A percentile compares a stretch with the other conserved stretches of the same genome.
Evolutionary conservation across 768 basidiomycete species (phyloP).

Genomic region (Termitomyces sp.): DNA sequence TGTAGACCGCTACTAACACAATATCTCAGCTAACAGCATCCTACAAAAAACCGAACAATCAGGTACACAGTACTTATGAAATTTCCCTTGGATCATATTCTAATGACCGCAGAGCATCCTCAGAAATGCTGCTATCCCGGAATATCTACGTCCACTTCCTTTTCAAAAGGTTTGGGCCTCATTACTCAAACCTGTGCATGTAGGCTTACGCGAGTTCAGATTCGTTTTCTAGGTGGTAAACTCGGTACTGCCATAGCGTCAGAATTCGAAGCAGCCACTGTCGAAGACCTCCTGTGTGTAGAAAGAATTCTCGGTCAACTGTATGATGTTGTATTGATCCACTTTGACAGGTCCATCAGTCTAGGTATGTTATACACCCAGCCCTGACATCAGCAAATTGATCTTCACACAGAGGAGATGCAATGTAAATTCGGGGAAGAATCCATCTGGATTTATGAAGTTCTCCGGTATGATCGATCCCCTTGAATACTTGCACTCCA

Average conservation of each 20-base stretch:
- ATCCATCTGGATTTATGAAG: constrained; percentile 89
- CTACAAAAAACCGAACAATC: constrained; percentile 85
- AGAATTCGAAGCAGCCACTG: constrained; percentile 85
- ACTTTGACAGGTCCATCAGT: constrained; percentile 39
- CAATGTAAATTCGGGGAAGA: constrained; percentile 78
- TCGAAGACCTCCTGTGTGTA: constrained; percentile 84
- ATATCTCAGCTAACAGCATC: constrained; percentile 74
- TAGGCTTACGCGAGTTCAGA: constrained; percentile 37
- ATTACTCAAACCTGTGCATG: neutral
- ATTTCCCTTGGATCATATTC: neutral
- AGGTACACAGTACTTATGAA: constrained; percentile 39
- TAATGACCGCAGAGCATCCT: constrained; percentile 63
- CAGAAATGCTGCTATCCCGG: constrained; percentile 75
- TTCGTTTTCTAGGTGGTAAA: constrained; percentile 93
- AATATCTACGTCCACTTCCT: constrained; percentile 77
- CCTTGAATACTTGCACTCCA: neutral
- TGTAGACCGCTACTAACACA: constrained; percentile 1
- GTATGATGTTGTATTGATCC: neutral
- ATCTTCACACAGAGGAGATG: constrained; percentile 54
- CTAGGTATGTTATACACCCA: constrained; percentile 37
- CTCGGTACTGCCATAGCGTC: constrained; percentile 82
- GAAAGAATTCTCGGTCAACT: neutral
- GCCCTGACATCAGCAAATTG: neutral
- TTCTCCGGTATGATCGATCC: constrained; percentile 58
- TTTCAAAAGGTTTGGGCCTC: constrained; percentile 71